These are phyloP conservation scores for Thymus quinquecostatus DNA, from an alignment of 257 asterid species.

Conservation along the genomic window DNA sequence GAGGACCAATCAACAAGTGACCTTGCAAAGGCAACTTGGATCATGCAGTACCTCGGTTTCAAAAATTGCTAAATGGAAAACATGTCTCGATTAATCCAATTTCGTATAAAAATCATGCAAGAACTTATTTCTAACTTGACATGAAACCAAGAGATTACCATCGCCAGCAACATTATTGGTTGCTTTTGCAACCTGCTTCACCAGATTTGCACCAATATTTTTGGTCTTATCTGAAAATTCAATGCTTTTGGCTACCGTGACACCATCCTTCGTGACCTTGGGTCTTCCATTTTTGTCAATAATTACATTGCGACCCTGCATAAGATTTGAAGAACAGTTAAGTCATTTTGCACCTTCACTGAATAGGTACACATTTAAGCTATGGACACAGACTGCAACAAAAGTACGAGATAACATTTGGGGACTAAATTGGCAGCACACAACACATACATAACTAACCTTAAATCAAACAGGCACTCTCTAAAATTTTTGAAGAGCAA, in stretches of 20 bases:
- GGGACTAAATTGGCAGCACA: not conserved
- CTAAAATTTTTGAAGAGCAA: not conserved
- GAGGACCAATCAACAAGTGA: slow-evolving; percentile 11
- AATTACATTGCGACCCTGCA: slow-evolving; percentile 82
- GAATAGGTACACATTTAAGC: not conserved
- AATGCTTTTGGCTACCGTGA: slow-evolving; percentile 87
- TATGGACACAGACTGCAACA: not conserved
- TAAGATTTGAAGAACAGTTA: slow-evolving; percentile 25
- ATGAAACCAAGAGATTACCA: slow-evolving; percentile 58
- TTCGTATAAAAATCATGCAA: slow-evolving; percentile 1
- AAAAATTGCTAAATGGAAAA: slow-evolving; percentile 11
- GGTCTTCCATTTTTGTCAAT: slow-evolving; percentile 64
- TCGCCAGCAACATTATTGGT: slow-evolving; percentile 90
- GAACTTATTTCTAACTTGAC: slow-evolving; percentile 11
- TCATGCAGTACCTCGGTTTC: slow-evolving; percentile 1
- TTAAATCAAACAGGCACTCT: not conserved
- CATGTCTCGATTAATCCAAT: not conserved
- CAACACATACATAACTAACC: not conserved
- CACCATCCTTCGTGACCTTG: slow-evolving; percentile 92
- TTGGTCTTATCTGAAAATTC: slow-evolving; percentile 68
- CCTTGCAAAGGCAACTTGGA: slow-evolving; percentile 15
- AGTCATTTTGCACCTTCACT: slow-evolving; percentile 4
- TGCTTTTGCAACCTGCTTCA: slow-evolving; percentile 90
- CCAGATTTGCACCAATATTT: slow-evolving; percentile 85
- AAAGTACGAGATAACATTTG: not conserved